Evolutionary conservation across 805 yeast genomes (phyloP).

Genomic region (Pichia exigua): DNA sequence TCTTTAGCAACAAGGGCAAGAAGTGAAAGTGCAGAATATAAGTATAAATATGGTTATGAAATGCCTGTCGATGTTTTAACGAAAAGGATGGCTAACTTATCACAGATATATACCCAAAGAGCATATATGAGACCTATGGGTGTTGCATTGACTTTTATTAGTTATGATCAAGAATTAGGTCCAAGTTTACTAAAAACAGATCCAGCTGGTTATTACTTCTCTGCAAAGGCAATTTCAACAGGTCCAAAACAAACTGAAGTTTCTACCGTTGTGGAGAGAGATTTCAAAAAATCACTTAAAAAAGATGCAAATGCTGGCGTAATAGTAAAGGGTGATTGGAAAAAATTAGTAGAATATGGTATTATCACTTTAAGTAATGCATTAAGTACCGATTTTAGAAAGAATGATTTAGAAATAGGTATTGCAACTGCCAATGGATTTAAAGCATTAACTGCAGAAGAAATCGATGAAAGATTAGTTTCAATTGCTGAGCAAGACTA

Average conservation of each 20-base stretch:
- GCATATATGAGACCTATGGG: slow-evolving; percentile 99
- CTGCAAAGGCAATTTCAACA: slow-evolving; percentile 85
- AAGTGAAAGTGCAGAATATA: slow-evolving; percentile 92
- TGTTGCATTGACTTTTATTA: slow-evolving; percentile 80
- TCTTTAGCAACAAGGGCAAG: slow-evolving; percentile 85
- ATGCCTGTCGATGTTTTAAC: slow-evolving; percentile 93
- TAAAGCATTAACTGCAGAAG: slow-evolving; percentile 67
- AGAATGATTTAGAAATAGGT: slow-evolving; percentile 89
- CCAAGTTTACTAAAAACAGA: slow-evolving; percentile 89
- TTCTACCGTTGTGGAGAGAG: slow-evolving; percentile 81
- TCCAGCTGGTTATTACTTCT: slow-evolving; percentile 94
- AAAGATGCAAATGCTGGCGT: slow-evolving; percentile 25
- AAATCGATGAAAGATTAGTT: slow-evolving; percentile 89
- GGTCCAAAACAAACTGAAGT: slow-evolving; percentile 98
- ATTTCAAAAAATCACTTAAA: slow-evolving; percentile 55
- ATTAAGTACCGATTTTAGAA: slow-evolving; percentile 87
- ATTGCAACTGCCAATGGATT: slow-evolving; percentile 70
- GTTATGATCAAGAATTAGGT: slow-evolving; percentile 84
- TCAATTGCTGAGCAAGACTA: slow-evolving; percentile 96
- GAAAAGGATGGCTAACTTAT: slow-evolving; percentile 90
- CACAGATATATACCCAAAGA: slow-evolving; percentile 93
- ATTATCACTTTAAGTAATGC: slow-evolving; percentile 81
- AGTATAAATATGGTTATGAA: slow-evolving; percentile 90
- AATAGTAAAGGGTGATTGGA: slow-evolving; percentile 74
- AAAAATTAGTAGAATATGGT: slow-evolving; percentile 80